Evolutionary conservation across 495 filamentous ascomycete genomes (phyloP).

Genomic region (Penicillium atrosanguineum): DNA sequence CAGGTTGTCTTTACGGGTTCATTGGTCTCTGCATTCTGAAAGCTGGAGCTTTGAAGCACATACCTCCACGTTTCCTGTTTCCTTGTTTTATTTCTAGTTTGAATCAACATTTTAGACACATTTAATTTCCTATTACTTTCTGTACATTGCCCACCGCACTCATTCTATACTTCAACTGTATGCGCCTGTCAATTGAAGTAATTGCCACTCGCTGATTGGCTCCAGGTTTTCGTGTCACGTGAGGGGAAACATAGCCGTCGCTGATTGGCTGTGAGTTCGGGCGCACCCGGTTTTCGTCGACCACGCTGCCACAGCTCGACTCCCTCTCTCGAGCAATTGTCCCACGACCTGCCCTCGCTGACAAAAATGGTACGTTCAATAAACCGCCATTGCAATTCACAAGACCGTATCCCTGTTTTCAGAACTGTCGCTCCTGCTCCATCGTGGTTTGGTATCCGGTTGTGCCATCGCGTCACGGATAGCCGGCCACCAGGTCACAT

Average conservation of each 20-base stretch:
- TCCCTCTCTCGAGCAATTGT: slow-evolving; percentile 30
- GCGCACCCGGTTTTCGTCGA: slow-evolving; percentile 43
- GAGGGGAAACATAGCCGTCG: not conserved
- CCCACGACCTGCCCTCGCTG: slow-evolving; percentile 22
- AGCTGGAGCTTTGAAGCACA: slow-evolving; percentile 25
- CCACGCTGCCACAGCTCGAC: slow-evolving; percentile 22
- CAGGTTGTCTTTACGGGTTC: slow-evolving; percentile 19
- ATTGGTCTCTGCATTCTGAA: slow-evolving; percentile 21
- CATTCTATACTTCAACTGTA: not conserved
- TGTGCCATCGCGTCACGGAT: slow-evolving; percentile 10
- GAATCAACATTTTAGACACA: slow-evolving; percentile 2
- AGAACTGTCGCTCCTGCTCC: not conserved
- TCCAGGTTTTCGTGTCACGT: slow-evolving; percentile 1
- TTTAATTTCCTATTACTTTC: not conserved
- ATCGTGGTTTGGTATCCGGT: not conserved
- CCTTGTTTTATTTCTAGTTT: not conserved
- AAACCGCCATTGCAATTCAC: not conserved
- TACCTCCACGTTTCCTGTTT: slow-evolving; percentile 8
- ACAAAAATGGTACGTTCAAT: slow-evolving; percentile 30
- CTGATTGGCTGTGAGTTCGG: slow-evolving; percentile 33
- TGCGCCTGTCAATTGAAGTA: not conserved
- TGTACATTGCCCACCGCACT: not conserved
- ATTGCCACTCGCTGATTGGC: not conserved
- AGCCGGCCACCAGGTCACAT: slow-evolving; percentile 6
- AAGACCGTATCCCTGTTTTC: not conserved